Base-by-base conservation (phyloP, 805 yeast genomes). In the Ogataea thermomethanolica region DNA sequence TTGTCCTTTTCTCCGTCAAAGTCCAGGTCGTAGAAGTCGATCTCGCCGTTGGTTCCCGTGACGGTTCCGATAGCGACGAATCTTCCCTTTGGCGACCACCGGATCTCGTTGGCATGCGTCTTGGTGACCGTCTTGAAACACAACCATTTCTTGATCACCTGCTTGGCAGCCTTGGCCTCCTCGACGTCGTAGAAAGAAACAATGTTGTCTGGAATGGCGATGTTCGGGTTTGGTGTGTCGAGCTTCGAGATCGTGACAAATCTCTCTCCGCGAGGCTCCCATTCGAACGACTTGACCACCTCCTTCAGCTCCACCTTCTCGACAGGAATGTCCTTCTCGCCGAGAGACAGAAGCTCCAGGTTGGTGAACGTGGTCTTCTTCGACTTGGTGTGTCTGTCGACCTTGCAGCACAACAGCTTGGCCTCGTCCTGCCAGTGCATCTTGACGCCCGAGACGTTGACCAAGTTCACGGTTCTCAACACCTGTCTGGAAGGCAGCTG, bases 361-460 rank as follows among this genome's bases (percentile, higher is more conserved):
- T 88, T 88, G 43, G 96, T 81, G 74, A 88, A 89, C 38, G 82
- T 65, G 14, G 96, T 86, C 77, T 95, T 93, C 65, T 84, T 86
- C 35, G 96, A 84, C 67, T 93, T 93, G 42, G 97, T 87, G 68
- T 89, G 96, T 69, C 98, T 87, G 65, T 90, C 96, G 53, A 93
- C 96, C 70, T 86, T 88, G 59, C 90, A 95, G 70, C 96, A 87
- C 61, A 93, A 69, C 62, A 71, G 83, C 55, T 79, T 81, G 49
- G 87, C 88, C 53, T 84, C 81, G 50, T 78, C 81, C 69, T 93
- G 98, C 99, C 99, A 93, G 73, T 81, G 88, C 69, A 93, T 68
- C 57, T 82, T 76, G 67, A 93, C 88, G 59, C 84, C 91, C 42
- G 88, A 77, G 37, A 93, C 99, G 69, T 93, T 96, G 74, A 93